phyloP scores from a whole-genome alignment of 345 rosid species.

The Hypericum perforatum region DNA sequence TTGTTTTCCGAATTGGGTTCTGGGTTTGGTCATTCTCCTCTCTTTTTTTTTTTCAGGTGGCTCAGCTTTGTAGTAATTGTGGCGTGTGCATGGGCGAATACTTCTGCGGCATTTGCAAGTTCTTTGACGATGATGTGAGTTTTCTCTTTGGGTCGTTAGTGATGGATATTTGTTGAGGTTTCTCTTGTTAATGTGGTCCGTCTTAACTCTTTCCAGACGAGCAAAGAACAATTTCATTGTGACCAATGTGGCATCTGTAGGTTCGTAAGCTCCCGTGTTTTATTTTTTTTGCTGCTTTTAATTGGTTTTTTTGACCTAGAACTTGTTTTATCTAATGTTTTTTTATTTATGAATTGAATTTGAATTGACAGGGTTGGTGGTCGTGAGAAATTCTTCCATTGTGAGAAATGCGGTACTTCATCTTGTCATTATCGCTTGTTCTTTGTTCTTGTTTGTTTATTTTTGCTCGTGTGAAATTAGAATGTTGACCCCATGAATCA shows the following conservation, averaged over 20 bases:
- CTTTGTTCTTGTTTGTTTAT: background rate
- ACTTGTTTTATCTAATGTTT: too few relatives aligned
- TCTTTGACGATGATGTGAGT: constrained; percentile 67
- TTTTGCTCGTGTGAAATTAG: background rate
- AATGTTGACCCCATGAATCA: too few relatives aligned
- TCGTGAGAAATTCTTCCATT: constrained; percentile 23
- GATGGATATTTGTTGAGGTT: too few relatives aligned
- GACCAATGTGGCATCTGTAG: too few relatives aligned
- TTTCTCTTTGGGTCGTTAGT: too few relatives aligned
- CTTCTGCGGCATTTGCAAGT: constrained; percentile 56
- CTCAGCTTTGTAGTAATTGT: constrained; percentile 49
- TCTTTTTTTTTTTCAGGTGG: constrained; percentile 29
- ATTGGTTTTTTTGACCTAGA: too few relatives aligned
- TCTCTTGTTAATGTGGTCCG: background rate
- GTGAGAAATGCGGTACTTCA: constrained; percentile 42
- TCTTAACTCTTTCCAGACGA: background rate
- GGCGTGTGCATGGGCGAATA: constrained; percentile 72
- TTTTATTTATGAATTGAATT: too few relatives aligned
- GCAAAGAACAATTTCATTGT: too few relatives aligned
- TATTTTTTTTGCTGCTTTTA: background rate
- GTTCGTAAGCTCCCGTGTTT: background rate
- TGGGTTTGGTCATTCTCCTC: constrained; percentile 4
- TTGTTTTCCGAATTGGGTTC: background rate
- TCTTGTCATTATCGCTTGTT: constrained; percentile 1
- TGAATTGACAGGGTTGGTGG: constrained; percentile 57